Conservation (phyloP, 2,329 filamentous ascomycete genomes). For the Periconia sp. region DNA sequence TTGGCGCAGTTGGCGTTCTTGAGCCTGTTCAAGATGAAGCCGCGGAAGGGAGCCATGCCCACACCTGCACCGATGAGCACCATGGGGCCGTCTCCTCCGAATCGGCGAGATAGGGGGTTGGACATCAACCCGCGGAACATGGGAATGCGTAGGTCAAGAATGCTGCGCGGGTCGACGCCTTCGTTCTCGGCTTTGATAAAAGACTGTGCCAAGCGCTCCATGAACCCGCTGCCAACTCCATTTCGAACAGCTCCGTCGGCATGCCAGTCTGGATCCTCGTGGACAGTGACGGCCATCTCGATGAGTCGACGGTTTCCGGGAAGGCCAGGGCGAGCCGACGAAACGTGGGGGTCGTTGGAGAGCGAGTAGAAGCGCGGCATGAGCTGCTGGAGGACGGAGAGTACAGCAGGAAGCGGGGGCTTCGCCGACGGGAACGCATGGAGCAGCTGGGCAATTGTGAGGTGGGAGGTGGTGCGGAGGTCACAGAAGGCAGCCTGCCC, state of each 20-base stretch:
- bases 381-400: slow-evolving; percentile 80
- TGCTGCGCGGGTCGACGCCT: slow-evolving; percentile 52
- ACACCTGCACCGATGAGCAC: slow-evolving; percentile 95
- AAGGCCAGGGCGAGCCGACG: slow-evolving; percentile 70
- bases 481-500: slow-evolving; percentile 94
- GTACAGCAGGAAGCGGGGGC: slow-evolving; percentile 81
- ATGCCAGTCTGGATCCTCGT: slow-evolving; percentile 83
- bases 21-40: slow-evolving; percentile 91
- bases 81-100: slow-evolving; percentile 94
- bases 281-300: slow-evolving; percentile 95
- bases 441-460: slow-evolving; percentile 85
- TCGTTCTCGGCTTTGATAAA: slow-evolving; percentile 72
- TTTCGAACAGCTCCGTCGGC: slow-evolving; percentile 67
- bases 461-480: slow-evolving; percentile 81
- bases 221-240: slow-evolving; percentile 90
- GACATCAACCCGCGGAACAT: slow-evolving; percentile 99
- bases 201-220: slow-evolving; percentile 80
- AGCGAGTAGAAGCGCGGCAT: slow-evolving; percentile 99
- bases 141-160: slow-evolving; percentile 75
- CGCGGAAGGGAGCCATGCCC: slow-evolving; percentile 95
- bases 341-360: slow-evolving; percentile 91
- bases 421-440: slow-evolving; percentile 90
- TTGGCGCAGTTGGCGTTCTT: slow-evolving; percentile 96
- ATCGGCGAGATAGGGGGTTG: slow-evolving; percentile 91
- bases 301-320: slow-evolving; percentile 76